Conservation (phyloP, 331 rosid species). For the Saraca asoca region DNA sequence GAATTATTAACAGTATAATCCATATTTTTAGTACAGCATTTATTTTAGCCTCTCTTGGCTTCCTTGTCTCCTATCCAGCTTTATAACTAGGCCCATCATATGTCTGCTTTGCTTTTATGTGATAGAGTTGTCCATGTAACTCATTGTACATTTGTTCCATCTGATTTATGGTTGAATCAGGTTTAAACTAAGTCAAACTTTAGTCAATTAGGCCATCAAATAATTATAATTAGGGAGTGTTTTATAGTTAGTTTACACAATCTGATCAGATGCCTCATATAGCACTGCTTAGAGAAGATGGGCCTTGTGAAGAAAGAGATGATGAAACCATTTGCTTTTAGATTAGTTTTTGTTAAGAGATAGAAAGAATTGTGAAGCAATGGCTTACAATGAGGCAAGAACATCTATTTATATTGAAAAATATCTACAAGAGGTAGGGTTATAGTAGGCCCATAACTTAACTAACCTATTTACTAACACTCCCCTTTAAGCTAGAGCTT, state of each 20-base stretch:
- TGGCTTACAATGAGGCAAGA: too few relatives aligned
- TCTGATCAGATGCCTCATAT: constrained; percentile 26
- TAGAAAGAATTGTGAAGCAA: too few relatives aligned
- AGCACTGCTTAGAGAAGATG: constrained; percentile 19
- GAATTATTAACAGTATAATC: not conserved
- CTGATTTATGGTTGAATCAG: not conserved
- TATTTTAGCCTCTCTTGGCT: constrained; percentile 19
- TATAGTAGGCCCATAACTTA: too few relatives aligned
- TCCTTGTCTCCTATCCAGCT: constrained; percentile 7
- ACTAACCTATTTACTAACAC: too few relatives aligned
- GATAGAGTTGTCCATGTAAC: not conserved
- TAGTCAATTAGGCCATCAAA: not conserved
- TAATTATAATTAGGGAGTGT: not conserved
- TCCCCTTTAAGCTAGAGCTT: too few relatives aligned
- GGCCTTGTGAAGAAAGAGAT: constrained; percentile 24
- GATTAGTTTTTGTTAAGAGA: too few relatives aligned
- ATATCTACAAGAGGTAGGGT: too few relatives aligned
- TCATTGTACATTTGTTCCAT: not conserved
- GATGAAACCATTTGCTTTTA: constrained; percentile 15
- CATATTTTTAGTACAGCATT: not conserved
- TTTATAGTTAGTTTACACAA: constrained; percentile 7
- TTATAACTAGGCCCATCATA: not conserved
- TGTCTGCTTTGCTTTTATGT: constrained; percentile 12
- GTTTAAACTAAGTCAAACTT: not conserved
- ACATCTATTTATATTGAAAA: too few relatives aligned